Evolutionary conservation across 371 early-diverging fungal genomes (phyloP).

Genomic region (Rhizomucor pusillus): DNA sequence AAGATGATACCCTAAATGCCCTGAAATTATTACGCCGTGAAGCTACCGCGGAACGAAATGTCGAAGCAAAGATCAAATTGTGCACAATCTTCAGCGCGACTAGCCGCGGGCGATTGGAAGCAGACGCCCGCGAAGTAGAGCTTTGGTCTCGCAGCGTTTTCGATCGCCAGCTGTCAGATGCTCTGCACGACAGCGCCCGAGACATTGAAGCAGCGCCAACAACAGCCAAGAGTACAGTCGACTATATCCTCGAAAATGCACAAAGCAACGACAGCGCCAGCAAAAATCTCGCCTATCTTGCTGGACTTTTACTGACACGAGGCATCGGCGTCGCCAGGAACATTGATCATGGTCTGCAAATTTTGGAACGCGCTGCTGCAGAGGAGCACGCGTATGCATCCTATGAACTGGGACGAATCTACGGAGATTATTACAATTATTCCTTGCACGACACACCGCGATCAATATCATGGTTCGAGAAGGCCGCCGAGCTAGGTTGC

Average conservation of each 20-base stretch:
- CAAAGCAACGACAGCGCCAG: conserved; percentile 1
- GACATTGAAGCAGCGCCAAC: conserved; percentile 12
- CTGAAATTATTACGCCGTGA: conserved; percentile 26
- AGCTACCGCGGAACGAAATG: conserved; percentile 27
- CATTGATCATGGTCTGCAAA: conserved; percentile 17
- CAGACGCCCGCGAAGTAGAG: conserved; percentile 25
- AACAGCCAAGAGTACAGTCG: conserved; percentile 6
- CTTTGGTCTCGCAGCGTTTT: conserved; percentile 45
- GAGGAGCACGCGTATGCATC: conserved; percentile 30
- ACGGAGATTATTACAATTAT: conserved; percentile 39
- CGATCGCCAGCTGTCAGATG: conserved; percentile 36
- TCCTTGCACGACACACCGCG: conserved; percentile 23
- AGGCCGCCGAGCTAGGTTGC: conserved; percentile 36
- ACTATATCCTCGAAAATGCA: conserved; percentile 12
- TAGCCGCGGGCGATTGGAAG: conserved; percentile 1
- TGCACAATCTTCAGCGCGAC: conserved; percentile 28
- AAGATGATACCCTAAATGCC: conserved; percentile 12
- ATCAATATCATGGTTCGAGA: conserved; percentile 35
- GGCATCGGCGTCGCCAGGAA: conserved; percentile 32
- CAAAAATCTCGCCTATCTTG: conserved; percentile 24
- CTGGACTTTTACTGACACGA: conserved; percentile 31
- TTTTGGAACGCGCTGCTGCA: conserved; percentile 27
- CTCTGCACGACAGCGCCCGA: conserved; percentile 16
- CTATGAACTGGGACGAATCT: conserved; percentile 43
- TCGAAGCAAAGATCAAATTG: conserved; percentile 43